Percentiles rank a stretch among this genome's conserved stretches.
Evolutionary conservation across 805 yeast species (phyloP).

Genomic region (Torulaspora franciscae): DNA sequence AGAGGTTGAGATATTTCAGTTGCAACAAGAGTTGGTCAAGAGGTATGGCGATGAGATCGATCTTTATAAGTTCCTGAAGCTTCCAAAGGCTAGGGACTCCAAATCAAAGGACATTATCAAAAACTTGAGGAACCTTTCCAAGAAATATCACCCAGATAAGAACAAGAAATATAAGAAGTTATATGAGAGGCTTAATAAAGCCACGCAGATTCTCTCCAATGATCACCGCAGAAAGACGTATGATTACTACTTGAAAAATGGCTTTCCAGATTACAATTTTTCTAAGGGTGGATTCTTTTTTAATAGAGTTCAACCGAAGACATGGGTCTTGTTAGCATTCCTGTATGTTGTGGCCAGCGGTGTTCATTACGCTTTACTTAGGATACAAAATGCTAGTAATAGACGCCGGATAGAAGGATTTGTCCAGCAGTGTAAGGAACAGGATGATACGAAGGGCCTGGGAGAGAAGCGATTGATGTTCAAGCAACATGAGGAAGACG

Average conservation of each 20-base stretch:
- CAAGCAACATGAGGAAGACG: constrained; percentile 41
- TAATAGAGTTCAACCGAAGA: constrained; percentile 67
- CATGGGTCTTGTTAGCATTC: constrained; percentile 46
- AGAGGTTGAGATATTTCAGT: constrained; percentile 76
- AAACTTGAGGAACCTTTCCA: constrained; percentile 66
- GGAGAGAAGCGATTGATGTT: constrained; percentile 42
- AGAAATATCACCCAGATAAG: constrained; percentile 85
- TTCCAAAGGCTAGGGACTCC: constrained; percentile 40
- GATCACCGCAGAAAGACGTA: constrained; percentile 62
- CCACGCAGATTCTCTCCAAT: constrained; percentile 66
- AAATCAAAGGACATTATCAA: constrained; percentile 51
- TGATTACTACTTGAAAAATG: constrained; percentile 75
- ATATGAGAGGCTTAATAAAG: constrained; percentile 71
- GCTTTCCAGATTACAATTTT: constrained; percentile 81
- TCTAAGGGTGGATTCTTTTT: constrained; percentile 51
- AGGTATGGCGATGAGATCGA: constrained; percentile 59
- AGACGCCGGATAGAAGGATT: constrained; percentile 50
- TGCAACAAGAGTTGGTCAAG: constrained; percentile 56
- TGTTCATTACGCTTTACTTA: constrained; percentile 55
- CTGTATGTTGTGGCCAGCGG: constrained; percentile 47
- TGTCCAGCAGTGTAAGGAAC: constrained; percentile 46
- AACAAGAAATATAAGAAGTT: constrained; percentile 42
- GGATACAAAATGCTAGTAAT: constrained; percentile 52
- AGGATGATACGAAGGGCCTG: constrained; percentile 55
- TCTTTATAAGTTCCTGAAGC: constrained; percentile 64